Percentiles rank a stretch among this genome's conserved stretches.
Conservation (phyloP, 2,329 filamentous ascomycete genomes). For the Botrytis fragariae region DNA sequence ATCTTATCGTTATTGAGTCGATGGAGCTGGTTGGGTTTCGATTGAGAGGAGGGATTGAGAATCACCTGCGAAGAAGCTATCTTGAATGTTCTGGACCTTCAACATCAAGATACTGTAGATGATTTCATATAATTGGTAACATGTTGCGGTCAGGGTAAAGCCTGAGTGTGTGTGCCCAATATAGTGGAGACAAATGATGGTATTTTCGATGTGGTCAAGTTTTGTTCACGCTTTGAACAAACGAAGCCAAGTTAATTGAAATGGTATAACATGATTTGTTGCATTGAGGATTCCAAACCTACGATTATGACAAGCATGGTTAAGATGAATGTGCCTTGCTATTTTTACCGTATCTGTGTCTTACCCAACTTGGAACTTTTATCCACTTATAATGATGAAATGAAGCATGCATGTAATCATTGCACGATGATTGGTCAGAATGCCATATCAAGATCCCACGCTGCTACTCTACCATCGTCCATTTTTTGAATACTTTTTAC, state of each 20-base stretch:
- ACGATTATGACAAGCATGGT: neutral
- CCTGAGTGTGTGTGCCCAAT: neutral
- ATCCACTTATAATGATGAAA: constrained; percentile 7
- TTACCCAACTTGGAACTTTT: neutral
- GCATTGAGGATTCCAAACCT: neutral
- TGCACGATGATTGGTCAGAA: neutral
- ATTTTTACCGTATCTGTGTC: neutral
- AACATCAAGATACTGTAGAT: constrained; percentile 8
- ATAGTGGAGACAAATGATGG: constrained; percentile 1
- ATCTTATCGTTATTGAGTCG: constrained; percentile 21
- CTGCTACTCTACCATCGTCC: neutral
- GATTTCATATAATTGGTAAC: constrained; percentile 4
- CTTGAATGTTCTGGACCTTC: constrained; percentile 23
- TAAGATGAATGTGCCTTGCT: neutral
- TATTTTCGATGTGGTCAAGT: neutral
- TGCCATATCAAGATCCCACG: neutral
- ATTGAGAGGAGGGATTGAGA: constrained; percentile 31
- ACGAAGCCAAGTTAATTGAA: neutral
- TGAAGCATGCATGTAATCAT: constrained; percentile 3
- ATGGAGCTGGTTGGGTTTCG: constrained; percentile 13
- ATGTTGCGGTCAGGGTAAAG: constrained; percentile 10
- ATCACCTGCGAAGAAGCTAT: constrained; percentile 28
- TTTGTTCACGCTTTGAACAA: neutral
- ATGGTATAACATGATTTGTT: neutral
- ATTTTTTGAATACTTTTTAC: neutral